Evolutionary conservation across 106 monocot genomes (phyloP).

Genomic region (Dioscorea alata): DNA sequence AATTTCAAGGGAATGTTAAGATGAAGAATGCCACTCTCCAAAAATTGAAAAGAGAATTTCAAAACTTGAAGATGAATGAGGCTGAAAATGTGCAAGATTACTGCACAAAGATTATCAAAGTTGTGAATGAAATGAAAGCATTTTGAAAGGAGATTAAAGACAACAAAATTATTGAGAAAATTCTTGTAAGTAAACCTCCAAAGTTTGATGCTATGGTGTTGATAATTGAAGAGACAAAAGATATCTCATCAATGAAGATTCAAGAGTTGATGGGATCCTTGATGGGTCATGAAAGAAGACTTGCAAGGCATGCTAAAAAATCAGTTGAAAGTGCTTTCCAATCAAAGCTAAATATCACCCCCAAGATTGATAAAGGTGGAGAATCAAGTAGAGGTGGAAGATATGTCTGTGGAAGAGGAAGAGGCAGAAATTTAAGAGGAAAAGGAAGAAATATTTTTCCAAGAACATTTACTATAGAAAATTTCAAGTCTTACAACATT

Average conservation of each 20-base stretch:
- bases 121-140: not conserved
- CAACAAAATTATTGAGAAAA: not conserved
- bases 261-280: not conserved
- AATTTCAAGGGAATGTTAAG: not conserved
- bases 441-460: not conserved
- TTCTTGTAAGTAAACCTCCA: not conserved
- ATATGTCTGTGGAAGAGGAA: not conserved
- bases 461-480: not conserved
- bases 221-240: not conserved
- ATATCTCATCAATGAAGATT: not conserved
- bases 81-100: not conserved
- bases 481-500: not conserved
- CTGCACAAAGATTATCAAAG: not conserved
- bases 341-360: too few species aligned
- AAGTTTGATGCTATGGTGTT: not conserved
- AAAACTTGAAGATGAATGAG: not conserved
- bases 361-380: too few species aligned
- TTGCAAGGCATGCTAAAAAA: not conserved
- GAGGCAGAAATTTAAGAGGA: not conserved
- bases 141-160: not conserved
- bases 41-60: not conserved
- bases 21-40: not conserved
- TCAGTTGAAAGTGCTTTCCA: not conserved
- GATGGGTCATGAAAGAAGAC: not conserved
- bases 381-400: not conserved